Evolutionary conservation across 495 filamentous ascomycete genomes (phyloP), one percentile per base, ranked within the genome.

Genomic region (Talaromyces thailandensis): DNA sequence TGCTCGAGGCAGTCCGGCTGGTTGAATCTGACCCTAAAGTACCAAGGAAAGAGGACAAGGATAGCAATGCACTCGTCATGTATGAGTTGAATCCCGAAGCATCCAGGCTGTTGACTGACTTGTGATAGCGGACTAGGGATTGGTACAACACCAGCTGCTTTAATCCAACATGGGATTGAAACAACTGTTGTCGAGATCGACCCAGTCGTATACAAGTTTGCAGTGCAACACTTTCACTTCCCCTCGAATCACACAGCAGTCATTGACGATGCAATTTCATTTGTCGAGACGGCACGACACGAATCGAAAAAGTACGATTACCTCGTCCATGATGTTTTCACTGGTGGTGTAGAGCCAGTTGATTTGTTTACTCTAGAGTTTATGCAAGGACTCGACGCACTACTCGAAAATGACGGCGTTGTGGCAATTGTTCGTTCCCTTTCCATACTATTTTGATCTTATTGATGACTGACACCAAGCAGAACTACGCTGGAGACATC

Each of bases 311-410:
- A 80, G 45, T 98, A 88, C 69, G 87, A 96, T 71, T 98, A 96
- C 77, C 92, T 98, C 69, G 79, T 98, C 63, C 94, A 98, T 67
- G 94, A 98, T 67, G 94, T 98, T n/a, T 98, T 98, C 76, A 98
- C 94, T 0, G 94, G 94, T 16, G 94, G 93, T 61, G 92, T 91
- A 2, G 94, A 97, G 69, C 94, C 94, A 2, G 82, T 92, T 16
- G 77, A 86, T 21, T 82, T 98, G 2, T 98, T 98, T 74, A 97
- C 94, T 0, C 64, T 84, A 2, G 88, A 94, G 65, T 96, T 98
- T 67, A 72, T 98, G 12, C 67, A 76, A 32, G 82, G 84, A 28
- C 75, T 98, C 18, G 70, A 81, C 58, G 70, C 80, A 2, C 80
- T 96, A 16, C 81, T 98, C 37, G 88, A 84, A 61, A 80, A 86